phyloP scores from a whole-genome alignment of 805 yeast genomes.

The Candida morakotiae region DNA sequence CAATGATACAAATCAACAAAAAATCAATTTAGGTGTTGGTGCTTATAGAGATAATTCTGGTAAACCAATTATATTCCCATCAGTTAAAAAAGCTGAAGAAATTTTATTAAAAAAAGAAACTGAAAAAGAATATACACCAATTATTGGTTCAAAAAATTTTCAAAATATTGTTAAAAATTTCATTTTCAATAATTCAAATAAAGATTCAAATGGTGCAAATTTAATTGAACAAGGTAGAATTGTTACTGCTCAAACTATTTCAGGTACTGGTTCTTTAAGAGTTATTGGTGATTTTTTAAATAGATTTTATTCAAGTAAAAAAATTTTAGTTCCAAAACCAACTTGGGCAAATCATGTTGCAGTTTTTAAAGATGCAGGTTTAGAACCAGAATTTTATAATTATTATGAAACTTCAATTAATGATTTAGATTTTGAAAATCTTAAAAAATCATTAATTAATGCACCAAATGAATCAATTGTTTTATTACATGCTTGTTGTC shows the following conservation, averaged over 20 bases:
- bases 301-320: slow-evolving; percentile 51
- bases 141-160: slow-evolving; percentile 71
- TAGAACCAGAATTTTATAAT: slow-evolving; percentile 57
- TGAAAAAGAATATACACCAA: slow-evolving; percentile 85
- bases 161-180: slow-evolving; percentile 64
- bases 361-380: slow-evolving; percentile 71
- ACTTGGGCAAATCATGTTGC: slow-evolving; percentile 94
- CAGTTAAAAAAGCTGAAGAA: slow-evolving; percentile 64
- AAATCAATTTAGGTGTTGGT: slow-evolving; percentile 74
- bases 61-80: slow-evolving; percentile 82
- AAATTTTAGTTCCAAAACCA: slow-evolving; percentile 76
- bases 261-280: slow-evolving; percentile 94
- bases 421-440: slow-evolving; percentile 59
- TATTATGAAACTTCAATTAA: slow-evolving; percentile 66
- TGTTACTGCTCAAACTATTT: slow-evolving; percentile 81
- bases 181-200: slow-evolving; percentile 58
- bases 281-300: slow-evolving; percentile 75
- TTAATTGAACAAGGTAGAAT: slow-evolving; percentile 61
- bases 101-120: slow-evolving; percentile 44
- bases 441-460: slow-evolving; percentile 52
- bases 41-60: slow-evolving; percentile 92
- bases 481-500: slow-evolving; percentile 91
- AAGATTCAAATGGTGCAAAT: slow-evolving; percentile 50
- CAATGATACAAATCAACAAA: slow-evolving; percentile 56
- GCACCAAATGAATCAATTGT: slow-evolving; percentile 62